Evolutionary conservation across 768 basidiomycete genomes (phyloP), one percentile per base, ranked within the genome.

Genomic region (Serendipita sp.): DNA sequence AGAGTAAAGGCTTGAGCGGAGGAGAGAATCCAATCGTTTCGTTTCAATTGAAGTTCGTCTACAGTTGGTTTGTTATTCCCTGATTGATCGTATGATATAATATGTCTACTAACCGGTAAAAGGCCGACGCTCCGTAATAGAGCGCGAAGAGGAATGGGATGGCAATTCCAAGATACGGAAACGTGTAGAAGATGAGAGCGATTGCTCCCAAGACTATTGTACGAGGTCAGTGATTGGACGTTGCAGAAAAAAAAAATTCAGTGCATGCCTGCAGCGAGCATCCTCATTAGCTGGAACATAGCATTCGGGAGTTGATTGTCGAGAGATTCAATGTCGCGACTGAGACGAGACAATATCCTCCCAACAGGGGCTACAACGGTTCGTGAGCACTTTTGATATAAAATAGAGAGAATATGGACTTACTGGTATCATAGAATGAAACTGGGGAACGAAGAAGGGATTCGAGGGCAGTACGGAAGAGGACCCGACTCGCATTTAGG

Each of bases 381-480:
- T 9, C n/a, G n/a, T n/a, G n/a, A n/a, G n/a, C n/a, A n/a, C n/a
- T n/a, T 42, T 61, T 64, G n/a, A 62, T 20, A 22, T 26, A 14
- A n/a, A 43, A 14, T 7, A 64, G 44, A 13, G n/a, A n/a, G n/a
- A 17, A 48, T 38, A 5, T 38, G 45, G 24, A 28, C 53, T 22
- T 11, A 0, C 85, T 87, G 0, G 84, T 83, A 68, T 89, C 86
- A 68, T 86, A 87, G 73, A 86, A 88, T 2, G 82, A 79, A 0
- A 77, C 70, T 0, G 84, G 82, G 7, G 84, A 84, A 3, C 77
- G 72, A 61, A 90, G 68, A 3, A 90, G 82, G 14, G 76, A 75
- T 3, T 65, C 69, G 9, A 88, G 72, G 0, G 84, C 84, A 3
- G 73, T 70, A 66, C 75, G 79, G 72, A 85, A 86, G 42, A 88